Base-by-base conservation (phyloP, 768 basidiomycete genomes). In the Tulasnella sp. region DNA sequence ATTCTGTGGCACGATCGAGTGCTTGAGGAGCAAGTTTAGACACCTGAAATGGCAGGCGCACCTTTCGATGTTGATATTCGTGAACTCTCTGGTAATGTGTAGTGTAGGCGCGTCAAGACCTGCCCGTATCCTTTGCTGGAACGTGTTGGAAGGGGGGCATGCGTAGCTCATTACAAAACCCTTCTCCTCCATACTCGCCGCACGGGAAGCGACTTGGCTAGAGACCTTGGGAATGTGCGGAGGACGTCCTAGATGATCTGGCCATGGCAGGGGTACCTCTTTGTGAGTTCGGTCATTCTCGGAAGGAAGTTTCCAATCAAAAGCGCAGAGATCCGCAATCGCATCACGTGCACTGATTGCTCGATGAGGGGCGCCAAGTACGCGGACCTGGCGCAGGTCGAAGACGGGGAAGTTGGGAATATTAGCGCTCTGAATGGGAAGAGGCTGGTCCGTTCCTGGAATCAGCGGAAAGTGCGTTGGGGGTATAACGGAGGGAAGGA, bases 311-410 rank as follows among this genome's bases (percentile, higher is more conserved):
- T 59, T 59, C 87, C 87, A 89, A 58, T 89, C 84, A 70, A 85
- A 89, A 1, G 70, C 72, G 29, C 81, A 81, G 82, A 89, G 64
- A 66, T 90, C 87, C 12, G 74, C 71, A 53, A 85, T 81, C 2
- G 86, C 84, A 64, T 84, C 83, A 38, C 77, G 67, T 2, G 87
- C 75, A 0, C 80, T 82, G 2, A 86, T 74, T 15, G 77, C 69
- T 21, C 68, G 72, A 29, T 84, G 67, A 1, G 87, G 87, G 0
- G 85, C 85, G 68, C 73, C 78, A 7, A 15, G 5, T 38, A 38
- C 15, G 34, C 34, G 34, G 34, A 38, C 34, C 15, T 5, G 34
- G 34, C 34, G 34, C 34, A 38, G 34, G 34, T 38, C 34, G 15
- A 38, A 38, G 5, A 38, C 15, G 7, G 34, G 34, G 34, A 38